Conservation (phyloP, 169 alveolate species). For the Amoebophrya sp. region DNA sequence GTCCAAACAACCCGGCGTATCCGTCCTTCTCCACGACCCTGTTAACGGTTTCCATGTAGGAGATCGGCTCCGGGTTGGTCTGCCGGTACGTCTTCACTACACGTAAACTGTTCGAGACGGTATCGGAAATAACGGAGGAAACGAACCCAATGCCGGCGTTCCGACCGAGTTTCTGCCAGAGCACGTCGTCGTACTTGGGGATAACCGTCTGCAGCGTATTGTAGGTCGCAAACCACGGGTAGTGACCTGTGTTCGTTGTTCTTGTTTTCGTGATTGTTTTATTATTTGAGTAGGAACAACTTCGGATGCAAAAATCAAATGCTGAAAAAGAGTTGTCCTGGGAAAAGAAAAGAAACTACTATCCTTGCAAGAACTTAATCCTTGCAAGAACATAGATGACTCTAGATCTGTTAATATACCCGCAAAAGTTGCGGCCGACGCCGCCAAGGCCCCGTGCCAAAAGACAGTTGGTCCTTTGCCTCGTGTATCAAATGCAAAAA, state of each 20-base stretch:
- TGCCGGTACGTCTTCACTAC: constrained; percentile 65
- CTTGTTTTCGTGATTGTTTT: too few species aligned
- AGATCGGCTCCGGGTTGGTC: constrained; percentile 54
- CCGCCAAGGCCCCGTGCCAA: constrained; percentile 59
- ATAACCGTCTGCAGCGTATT: constrained; percentile 57
- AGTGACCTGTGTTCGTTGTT: constrained; percentile 59
- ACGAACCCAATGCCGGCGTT: constrained; percentile 63
- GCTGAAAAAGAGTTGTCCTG: background rate
- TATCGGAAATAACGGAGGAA: constrained; percentile 59
- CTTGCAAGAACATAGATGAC: too few species aligned
- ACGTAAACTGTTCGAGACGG: constrained; percentile 60
- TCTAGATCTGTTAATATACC: constrained; percentile 35
- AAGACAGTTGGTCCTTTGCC: constrained; percentile 36
- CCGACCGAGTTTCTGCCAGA: constrained; percentile 41
- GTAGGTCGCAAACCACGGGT: constrained; percentile 71
- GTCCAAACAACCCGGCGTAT: constrained; percentile 53
- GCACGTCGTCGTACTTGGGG: constrained; percentile 54
- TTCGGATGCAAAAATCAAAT: background rate
- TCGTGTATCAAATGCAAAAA: too few species aligned
- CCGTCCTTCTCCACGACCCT: constrained; percentile 61
- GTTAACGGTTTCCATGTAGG: constrained; percentile 55
- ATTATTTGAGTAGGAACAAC: background rate
- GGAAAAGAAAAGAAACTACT: background rate
- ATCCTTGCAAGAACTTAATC: background rate
- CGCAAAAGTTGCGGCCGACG: constrained; percentile 46